Evolutionary conservation across 352 stramenopile species (phyloP).

Genomic region (Pythium volutum): DNA sequence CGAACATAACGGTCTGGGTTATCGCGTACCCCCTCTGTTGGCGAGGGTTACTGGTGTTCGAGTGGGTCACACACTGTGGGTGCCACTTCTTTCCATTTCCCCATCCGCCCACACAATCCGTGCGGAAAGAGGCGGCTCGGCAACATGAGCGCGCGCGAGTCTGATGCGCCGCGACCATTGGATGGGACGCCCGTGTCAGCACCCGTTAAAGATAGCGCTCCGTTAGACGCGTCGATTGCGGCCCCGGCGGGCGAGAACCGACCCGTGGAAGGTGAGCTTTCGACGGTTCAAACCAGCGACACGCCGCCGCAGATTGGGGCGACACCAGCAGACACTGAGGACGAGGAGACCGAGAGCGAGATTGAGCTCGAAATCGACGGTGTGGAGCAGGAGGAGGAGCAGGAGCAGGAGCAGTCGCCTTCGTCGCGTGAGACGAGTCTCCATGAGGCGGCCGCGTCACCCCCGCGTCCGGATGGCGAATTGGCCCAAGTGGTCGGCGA

Average conservation of each 20-base stretch:
- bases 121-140: background rate
- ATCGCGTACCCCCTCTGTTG: background rate
- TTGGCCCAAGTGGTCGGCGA: background rate
- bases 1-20: background rate
- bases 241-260: background rate
- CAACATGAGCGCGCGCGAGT: background rate
- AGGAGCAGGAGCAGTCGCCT: background rate
- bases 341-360: constrained; percentile 20
- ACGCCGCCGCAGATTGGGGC: background rate
- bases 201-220: background rate
- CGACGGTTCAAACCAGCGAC: background rate
- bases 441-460: background rate
- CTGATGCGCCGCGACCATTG: background rate
- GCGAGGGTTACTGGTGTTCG: constrained; percentile 2
- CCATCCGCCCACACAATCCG: background rate
- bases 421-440: background rate
- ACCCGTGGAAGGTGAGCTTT: background rate
- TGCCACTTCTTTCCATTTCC: constrained; percentile 16
- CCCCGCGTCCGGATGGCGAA: background rate
- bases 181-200: background rate
- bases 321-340: background rate
- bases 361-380: constrained; percentile 9
- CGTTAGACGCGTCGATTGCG: background rate
- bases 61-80: too few relatives aligned
- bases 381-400: background rate